phyloP scores from a whole-genome alignment of 495 filamentous ascomycete species.

The Bacidia gigantensis region DNA sequence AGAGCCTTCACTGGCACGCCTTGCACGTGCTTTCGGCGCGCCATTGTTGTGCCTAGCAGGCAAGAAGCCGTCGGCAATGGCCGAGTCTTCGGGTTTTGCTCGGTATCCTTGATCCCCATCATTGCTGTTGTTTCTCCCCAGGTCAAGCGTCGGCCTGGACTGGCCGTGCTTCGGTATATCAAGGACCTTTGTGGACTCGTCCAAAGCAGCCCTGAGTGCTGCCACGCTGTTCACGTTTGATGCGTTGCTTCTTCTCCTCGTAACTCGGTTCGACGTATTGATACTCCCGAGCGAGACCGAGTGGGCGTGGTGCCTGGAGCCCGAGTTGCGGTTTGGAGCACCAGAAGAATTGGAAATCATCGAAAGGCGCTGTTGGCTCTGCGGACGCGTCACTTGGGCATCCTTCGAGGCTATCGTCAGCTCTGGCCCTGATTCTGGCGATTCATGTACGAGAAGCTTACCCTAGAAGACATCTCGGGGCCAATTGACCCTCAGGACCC shows the following conservation, averaged over 20 bases:
- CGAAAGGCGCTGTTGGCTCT: slow-evolving; percentile 17
- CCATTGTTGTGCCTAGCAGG: slow-evolving; percentile 7
- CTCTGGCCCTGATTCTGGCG: no score
- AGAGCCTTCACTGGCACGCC: slow-evolving; percentile 78
- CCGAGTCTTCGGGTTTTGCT: slow-evolving; percentile 40
- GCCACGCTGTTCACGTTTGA: slow-evolving; percentile 61
- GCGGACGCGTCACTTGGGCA: slow-evolving; percentile 10
- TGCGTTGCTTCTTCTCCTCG: slow-evolving; percentile 84
- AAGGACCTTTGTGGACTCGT: slow-evolving; percentile 31
- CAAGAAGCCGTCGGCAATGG: slow-evolving; percentile 15
- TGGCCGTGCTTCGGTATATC: neutral
- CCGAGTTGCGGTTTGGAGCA: slow-evolving; percentile 29
- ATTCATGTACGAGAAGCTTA: no score
- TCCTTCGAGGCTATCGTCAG: slow-evolving; percentile 10
- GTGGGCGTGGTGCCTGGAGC: slow-evolving; percentile 67
- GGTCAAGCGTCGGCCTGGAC: neutral
- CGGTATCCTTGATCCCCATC: slow-evolving; percentile 17
- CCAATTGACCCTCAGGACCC: slow-evolving; percentile 12
- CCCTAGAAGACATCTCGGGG: slow-evolving; percentile 14
- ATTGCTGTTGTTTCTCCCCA: neutral
- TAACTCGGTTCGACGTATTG: slow-evolving; percentile 72
- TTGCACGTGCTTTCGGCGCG: slow-evolving; percentile 52
- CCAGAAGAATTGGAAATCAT: slow-evolving; percentile 13
- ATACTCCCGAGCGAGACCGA: slow-evolving; percentile 66
- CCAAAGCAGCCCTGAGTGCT: slow-evolving; percentile 58